phyloP scores from a whole-genome alignment of 2,329 filamentous ascomycete species.

The Drechslera avenae region DNA sequence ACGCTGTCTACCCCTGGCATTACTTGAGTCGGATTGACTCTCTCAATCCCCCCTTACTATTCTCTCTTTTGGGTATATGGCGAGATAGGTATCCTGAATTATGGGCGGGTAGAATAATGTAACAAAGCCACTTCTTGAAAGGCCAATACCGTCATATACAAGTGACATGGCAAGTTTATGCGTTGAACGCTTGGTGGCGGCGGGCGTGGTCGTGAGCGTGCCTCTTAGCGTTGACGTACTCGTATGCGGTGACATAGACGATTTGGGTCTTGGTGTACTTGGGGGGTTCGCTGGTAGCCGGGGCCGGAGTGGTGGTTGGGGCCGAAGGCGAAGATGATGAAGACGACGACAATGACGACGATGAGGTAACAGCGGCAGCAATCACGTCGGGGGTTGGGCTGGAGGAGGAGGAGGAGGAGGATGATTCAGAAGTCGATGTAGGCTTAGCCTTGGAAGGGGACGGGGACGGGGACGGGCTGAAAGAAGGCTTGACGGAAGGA shows the following conservation, averaged over 20 bases:
- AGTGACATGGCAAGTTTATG: slow-evolving; percentile 29
- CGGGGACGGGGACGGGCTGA: neutral
- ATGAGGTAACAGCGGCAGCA: slow-evolving; percentile 33
- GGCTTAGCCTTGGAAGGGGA: slow-evolving; percentile 2
- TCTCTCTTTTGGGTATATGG: slow-evolving; percentile 32
- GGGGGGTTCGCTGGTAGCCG: too few species aligned
- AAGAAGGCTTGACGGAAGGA: slow-evolving; percentile 6
- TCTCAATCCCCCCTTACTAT: slow-evolving; percentile 26
- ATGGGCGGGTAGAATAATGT: slow-evolving; percentile 26
- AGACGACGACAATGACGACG: slow-evolving; percentile 7
- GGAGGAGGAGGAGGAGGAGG: slow-evolving; percentile 19
- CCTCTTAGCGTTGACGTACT: slow-evolving; percentile 42
- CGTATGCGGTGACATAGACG: slow-evolving; percentile 42
- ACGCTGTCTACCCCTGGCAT: slow-evolving; percentile 46
- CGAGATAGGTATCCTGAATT: slow-evolving; percentile 38
- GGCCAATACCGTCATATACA: slow-evolving; percentile 28
- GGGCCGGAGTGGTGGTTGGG: neutral
- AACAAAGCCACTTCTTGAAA: slow-evolving; percentile 24
- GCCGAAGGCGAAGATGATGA: neutral
- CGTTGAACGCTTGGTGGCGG: slow-evolving; percentile 41
- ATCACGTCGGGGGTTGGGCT: slow-evolving; percentile 11
- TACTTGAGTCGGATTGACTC: slow-evolving; percentile 36
- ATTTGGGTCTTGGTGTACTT: slow-evolving; percentile 34
- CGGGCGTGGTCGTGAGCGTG: slow-evolving; percentile 38
- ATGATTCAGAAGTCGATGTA: slow-evolving; percentile 8